Base-by-base conservation (phyloP, 2,329 filamentous ascomycete genomes). In the Pseudocercospora crystallina region DNA sequence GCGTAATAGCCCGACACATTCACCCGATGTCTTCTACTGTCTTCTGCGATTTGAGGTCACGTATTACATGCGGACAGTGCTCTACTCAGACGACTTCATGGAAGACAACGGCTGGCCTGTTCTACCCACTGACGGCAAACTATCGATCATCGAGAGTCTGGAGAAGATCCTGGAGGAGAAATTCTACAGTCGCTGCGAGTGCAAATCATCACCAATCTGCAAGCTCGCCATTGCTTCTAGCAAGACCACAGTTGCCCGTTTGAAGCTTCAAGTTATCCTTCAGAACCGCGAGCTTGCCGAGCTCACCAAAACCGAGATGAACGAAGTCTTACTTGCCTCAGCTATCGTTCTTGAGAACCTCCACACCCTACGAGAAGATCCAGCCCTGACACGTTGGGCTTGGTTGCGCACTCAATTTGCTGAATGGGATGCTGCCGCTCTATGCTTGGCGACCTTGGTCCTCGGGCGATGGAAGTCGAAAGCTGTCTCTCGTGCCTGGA, bases 11-110 rank as follows among this genome's bases (percentile, higher is more conserved):
- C 32, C 43, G 12, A 43, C 42, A 11, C 52, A 58, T 30, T 32
- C 42, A 8, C 49, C 52, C 11, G 55, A 60, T 31, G 56, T 53
- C 42, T 60, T 60, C 13, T 44, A 46, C 20, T 43, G 34, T 32
- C 39, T 57, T 11, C 34, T 60, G 10, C 51, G 55, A 11, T 58
- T 57, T 43, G 57, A 60, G 40, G 56, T 53, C 37, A 60, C 57
- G 26, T 60, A 60, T 35, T 60, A 60, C 30, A 47, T 48, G 33
- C 57, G 57, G 12, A 58, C 57, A 11, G 33, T 60, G 2, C 57
- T 58, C n/a, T 60, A 52, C 39, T 58, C 55, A 2, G 52, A 56
- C 30, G 51, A 54, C 13, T 60, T 58, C 35, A 54, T 49, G 38
- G 47, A 56, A 33, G 55, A 58, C 11, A 60, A 60, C 34, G 51